A percentile compares a stretch with the other conserved stretches of the same genome.
phyloP scores from a whole-genome alignment of 495 filamentous ascomycete species.

The Xylaria scruposa region DNA sequence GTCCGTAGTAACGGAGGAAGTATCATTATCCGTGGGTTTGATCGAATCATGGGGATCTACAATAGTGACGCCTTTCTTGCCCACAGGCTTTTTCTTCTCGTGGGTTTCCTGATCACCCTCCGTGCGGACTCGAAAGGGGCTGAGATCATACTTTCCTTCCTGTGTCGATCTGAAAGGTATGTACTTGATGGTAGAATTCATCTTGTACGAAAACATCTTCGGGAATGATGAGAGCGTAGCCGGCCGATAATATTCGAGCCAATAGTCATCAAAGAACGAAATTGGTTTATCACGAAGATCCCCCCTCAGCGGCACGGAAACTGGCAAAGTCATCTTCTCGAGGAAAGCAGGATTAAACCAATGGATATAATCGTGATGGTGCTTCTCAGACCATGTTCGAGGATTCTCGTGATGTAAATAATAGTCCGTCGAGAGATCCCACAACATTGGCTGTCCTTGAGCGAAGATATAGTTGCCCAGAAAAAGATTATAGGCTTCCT shows the following conservation, averaged over 20 bases:
- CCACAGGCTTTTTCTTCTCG: constrained; percentile 53
- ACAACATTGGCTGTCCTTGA: constrained; percentile 93
- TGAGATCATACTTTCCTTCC: constrained; percentile 76
- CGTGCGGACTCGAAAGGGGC: constrained; percentile 79
- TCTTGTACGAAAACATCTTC: constrained; percentile 88
- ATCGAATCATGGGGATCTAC: constrained; percentile 58
- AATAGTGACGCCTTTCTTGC: constrained; percentile 68
- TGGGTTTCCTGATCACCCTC: constrained; percentile 54
- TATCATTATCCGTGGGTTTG: constrained; percentile 45
- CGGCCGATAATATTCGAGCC: constrained; percentile 97
- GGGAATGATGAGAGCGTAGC: constrained; percentile 80
- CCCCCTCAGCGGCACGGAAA: constrained; percentile 50
- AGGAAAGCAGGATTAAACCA: constrained; percentile 88
- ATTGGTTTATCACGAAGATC: constrained; percentile 61
- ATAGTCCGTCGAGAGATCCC: constrained; percentile 95
- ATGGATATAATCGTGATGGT: constrained; percentile 70
- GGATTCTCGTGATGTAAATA: constrained; percentile 94
- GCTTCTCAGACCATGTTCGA: constrained; percentile 68
- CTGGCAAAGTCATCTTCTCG: constrained; percentile 62
- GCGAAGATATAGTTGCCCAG: constrained; percentile 94
- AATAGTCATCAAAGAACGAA: constrained; percentile 87
- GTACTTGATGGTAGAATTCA: constrained; percentile 85
- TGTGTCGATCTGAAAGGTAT: constrained; percentile 75
- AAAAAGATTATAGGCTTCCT: constrained; percentile 98
- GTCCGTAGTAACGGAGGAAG: constrained; percentile 44